Percentiles rank a stretch among this genome's conserved stretches.
These are phyloP conservation scores for Zasmidium angulare DNA, from an alignment of 2,329 filamentous ascomycete genomes.

Conservation along the genomic window DNA sequence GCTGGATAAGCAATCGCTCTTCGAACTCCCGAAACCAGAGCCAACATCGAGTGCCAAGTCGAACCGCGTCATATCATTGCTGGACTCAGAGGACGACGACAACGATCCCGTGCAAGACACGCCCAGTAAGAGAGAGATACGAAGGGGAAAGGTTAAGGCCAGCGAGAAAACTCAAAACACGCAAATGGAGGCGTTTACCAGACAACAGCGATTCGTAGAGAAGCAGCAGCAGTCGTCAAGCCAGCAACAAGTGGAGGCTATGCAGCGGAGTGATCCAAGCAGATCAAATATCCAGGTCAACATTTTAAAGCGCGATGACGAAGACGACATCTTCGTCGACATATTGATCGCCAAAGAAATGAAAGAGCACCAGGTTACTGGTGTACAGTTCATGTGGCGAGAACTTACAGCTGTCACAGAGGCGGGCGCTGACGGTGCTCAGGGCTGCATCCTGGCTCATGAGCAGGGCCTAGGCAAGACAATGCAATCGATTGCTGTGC, in stretches of 20 bases:
- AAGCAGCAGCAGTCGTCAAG: slow-evolving; percentile 21
- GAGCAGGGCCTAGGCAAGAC: slow-evolving; percentile 93
- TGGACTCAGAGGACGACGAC: slow-evolving; percentile 19
- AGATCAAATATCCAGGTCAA: slow-evolving; percentile 60
- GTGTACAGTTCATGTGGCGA: slow-evolving; percentile 86
- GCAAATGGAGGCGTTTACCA: slow-evolving; percentile 13
- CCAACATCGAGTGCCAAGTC: background rate
- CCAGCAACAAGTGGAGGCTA: slow-evolving; percentile 21
- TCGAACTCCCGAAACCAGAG: slow-evolving; percentile 13
- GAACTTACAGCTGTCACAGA: slow-evolving; percentile 70
- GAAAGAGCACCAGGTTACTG: slow-evolving; percentile 77
- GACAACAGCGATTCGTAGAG: slow-evolving; percentile 20
- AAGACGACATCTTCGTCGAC: slow-evolving; percentile 65
- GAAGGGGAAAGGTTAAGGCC: slow-evolving; percentile 18
- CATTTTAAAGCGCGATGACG: slow-evolving; percentile 59
- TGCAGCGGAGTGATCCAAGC: slow-evolving; percentile 23
- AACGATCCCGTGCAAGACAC: slow-evolving; percentile 5
- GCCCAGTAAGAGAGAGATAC: slow-evolving; percentile 20
- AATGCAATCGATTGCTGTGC: slow-evolving; percentile 81
- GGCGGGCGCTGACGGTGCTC: slow-evolving; percentile 48
- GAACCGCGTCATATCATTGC: background rate
- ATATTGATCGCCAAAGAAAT: slow-evolving; percentile 63
- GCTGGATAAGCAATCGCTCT: slow-evolving; percentile 19
- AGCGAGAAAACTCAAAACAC: slow-evolving; percentile 18
- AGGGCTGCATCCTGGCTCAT: slow-evolving; percentile 82